Evolutionary conservation across 345 rosid species (phyloP).

Genomic region (Durio zibethinus): DNA sequence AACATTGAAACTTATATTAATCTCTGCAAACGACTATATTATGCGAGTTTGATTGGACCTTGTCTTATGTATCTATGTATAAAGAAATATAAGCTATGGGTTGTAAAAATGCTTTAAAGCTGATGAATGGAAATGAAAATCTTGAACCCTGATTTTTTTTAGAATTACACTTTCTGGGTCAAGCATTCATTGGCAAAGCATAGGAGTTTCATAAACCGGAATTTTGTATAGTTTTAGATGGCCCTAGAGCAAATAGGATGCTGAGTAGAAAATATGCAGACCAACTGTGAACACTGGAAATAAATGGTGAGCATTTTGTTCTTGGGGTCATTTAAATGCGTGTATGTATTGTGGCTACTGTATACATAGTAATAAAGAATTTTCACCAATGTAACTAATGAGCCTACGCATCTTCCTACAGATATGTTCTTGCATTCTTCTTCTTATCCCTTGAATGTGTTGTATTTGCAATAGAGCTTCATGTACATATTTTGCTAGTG

Average conservation of each 20-base stretch:
- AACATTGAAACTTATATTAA: constrained; percentile 56
- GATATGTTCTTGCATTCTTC: background rate
- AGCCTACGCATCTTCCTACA: background rate
- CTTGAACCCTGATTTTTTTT: constrained; percentile 4
- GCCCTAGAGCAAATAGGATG: background rate
- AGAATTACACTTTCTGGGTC: background rate
- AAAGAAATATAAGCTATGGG: constrained; percentile 76
- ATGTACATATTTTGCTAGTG: too few species aligned
- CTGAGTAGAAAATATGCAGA: background rate
- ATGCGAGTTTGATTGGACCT: constrained; percentile 66
- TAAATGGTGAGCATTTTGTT: background rate
- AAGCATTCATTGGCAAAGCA: background rate
- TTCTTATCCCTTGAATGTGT: too few species aligned
- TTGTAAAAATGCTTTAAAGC: constrained; percentile 61
- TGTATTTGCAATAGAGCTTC: too few species aligned
- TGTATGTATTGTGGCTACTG: constrained; percentile 6
- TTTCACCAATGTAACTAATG: background rate
- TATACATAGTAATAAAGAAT: constrained; percentile 1
- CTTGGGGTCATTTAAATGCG: constrained; percentile 8
- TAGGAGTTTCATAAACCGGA: constrained; percentile 1
- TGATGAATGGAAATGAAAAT: background rate
- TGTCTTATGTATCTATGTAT: constrained; percentile 72
- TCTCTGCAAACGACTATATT: constrained; percentile 64
- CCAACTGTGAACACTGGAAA: background rate
- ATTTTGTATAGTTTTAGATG: constrained; percentile 22